Conservation (phyloP, 371 early-diverging fungal genomes). For the Neoconidiobolus thromboides region DNA sequence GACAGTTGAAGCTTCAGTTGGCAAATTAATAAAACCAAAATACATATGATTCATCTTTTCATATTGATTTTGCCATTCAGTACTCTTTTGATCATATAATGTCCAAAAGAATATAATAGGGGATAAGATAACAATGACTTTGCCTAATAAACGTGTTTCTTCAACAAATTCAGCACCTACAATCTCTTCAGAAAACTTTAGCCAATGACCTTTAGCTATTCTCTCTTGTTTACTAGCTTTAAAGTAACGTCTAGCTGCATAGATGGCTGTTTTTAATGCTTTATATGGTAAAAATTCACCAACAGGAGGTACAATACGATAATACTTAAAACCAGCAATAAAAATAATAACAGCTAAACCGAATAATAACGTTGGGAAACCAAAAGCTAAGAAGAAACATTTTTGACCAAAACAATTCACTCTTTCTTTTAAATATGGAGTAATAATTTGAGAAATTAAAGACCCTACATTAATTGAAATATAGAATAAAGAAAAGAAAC, state of each 20-base stretch:
- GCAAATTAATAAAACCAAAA: constrained; percentile 10
- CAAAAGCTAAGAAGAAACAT: constrained; percentile 5
- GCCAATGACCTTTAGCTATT: background rate
- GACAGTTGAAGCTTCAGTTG: background rate
- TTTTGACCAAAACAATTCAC: background rate
- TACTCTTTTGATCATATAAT: constrained; percentile 29
- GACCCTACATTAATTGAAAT: constrained; percentile 2
- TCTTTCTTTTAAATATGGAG: background rate
- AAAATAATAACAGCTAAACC: constrained; percentile 19
- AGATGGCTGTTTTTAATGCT: constrained; percentile 11
- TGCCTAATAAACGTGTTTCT: constrained; percentile 4
- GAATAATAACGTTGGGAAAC: constrained; percentile 3
- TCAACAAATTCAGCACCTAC: constrained; percentile 4
- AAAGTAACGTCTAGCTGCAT: background rate
- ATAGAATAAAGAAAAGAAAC: constrained; percentile 5
- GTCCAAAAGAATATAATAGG: constrained; percentile 33
- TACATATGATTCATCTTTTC: constrained; percentile 14
- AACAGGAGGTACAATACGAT: constrained; percentile 30
- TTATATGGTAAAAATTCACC: constrained; percentile 27
- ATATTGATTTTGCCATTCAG: constrained; percentile 10
- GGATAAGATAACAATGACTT: constrained; percentile 14
- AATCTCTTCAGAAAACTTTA: constrained; percentile 1
- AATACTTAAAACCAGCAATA: constrained; percentile 22
- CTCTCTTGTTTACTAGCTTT: background rate
- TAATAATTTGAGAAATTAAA: background rate